A percentile compares a stretch with the other conserved stretches of the same genome.
phyloP scores from a whole-genome alignment of 176 grass and related monocot genomes.

The Raddia guianensis region DNA sequence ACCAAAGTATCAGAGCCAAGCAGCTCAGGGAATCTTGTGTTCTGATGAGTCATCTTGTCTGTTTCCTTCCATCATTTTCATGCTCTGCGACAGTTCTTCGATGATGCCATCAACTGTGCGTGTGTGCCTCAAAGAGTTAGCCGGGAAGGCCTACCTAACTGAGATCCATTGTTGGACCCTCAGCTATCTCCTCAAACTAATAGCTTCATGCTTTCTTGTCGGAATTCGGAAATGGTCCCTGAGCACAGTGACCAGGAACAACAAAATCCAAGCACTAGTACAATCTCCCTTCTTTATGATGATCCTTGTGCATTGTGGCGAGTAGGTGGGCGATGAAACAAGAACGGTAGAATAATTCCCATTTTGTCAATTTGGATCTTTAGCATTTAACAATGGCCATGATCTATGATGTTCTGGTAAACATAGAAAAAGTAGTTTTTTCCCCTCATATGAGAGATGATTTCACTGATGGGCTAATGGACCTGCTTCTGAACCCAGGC shows the following conservation, averaged over 20 bases:
- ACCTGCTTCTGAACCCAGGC: constrained; percentile 32
- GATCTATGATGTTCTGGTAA: not conserved
- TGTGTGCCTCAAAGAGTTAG: constrained; percentile 21
- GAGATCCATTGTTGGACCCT: constrained; percentile 29
- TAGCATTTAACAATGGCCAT: not conserved
- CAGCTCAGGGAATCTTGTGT: constrained; percentile 14
- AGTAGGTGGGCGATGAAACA: not conserved
- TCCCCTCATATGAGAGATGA: not conserved
- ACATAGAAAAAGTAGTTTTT: not conserved
- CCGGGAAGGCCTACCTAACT: constrained; percentile 9
- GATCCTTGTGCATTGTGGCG: not conserved
- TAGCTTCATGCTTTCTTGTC: not conserved
- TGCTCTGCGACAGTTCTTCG: not conserved
- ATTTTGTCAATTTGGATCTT: not conserved
- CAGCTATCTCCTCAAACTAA: constrained; percentile 10
- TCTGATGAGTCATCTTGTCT: constrained; percentile 1
- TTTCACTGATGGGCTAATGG: not conserved
- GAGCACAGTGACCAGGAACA: not conserved
- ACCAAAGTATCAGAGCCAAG: not conserved
- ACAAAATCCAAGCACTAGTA: not conserved
- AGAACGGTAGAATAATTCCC: not conserved
- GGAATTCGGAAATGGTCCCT: constrained; percentile 17
- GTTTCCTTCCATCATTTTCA: constrained; percentile 13
- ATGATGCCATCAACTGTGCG: constrained; percentile 4
- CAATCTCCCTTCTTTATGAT: not conserved